Conservation (phyloP, 371 early-diverging fungal genomes). For the Syncephalis plumigaleata region DNA sequence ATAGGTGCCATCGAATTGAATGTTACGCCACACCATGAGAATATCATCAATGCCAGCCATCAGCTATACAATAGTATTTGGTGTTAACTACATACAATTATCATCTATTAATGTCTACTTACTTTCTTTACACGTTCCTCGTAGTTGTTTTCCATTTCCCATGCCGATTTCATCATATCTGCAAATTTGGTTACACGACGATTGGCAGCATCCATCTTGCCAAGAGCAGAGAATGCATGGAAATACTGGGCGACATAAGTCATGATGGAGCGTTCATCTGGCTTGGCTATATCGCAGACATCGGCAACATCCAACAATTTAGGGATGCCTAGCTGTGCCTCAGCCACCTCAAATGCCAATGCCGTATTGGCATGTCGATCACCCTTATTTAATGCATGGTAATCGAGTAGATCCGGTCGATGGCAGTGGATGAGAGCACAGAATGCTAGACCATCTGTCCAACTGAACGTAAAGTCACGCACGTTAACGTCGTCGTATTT, state of each 20-base stretch:
- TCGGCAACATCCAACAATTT: constrained; percentile 91
- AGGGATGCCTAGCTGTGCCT: constrained; percentile 74
- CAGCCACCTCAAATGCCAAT: constrained; percentile 92
- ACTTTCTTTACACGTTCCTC: constrained; percentile 50
- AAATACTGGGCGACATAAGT: constrained; percentile 98
- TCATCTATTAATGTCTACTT: constrained; percentile 4
- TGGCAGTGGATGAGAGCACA: constrained; percentile 95
- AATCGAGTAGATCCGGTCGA: constrained; percentile 90
- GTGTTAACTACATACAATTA: no score
- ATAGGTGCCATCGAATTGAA: constrained; percentile 45
- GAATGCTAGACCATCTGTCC: constrained; percentile 80
- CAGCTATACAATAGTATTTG: constrained; percentile 23
- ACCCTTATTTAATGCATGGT: constrained; percentile 55
- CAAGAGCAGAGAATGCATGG: constrained; percentile 84
- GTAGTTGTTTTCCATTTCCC: constrained; percentile 83
- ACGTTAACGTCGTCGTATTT: constrained; percentile 72
- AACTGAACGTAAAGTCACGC: constrained; percentile 72
- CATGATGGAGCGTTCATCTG: constrained; percentile 95
- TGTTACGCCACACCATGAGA: constrained; percentile 43
- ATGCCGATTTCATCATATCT: constrained; percentile 64
- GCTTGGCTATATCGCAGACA: constrained; percentile 81
- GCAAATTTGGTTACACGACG: constrained; percentile 84
- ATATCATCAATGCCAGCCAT: constrained; percentile 39
- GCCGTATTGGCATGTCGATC: constrained; percentile 73
- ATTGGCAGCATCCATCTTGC: constrained; percentile 77